Conservation (phyloP, 352 stramenopile species). For the Globisporangium nodosum region DNA sequence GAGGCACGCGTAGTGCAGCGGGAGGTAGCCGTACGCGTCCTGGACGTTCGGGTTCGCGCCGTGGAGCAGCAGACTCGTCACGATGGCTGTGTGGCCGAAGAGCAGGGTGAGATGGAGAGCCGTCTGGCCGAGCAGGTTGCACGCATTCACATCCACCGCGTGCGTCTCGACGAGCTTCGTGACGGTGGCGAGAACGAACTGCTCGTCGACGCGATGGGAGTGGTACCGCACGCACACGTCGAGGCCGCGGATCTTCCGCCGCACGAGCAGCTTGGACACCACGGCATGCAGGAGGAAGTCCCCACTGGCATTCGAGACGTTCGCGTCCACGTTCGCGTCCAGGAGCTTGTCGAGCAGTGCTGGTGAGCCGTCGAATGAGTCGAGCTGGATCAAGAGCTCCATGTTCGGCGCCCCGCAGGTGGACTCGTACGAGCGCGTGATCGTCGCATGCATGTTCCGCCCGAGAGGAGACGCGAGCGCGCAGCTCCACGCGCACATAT, state of each 20-base stretch:
- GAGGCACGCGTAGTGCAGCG: constrained; percentile 66
- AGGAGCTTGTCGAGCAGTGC: constrained; percentile 32
- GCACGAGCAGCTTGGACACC: constrained; percentile 45
- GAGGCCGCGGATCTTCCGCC: constrained; percentile 41
- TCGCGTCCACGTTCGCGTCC: constrained; percentile 34
- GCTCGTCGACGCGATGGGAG: constrained; percentile 22
- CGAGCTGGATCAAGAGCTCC: constrained; percentile 22
- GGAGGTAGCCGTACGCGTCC: constrained; percentile 44
- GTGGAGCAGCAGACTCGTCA: constrained; percentile 29
- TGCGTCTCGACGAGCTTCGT: constrained; percentile 27
- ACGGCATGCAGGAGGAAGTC: constrained; percentile 63
- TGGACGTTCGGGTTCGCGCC: constrained; percentile 58
- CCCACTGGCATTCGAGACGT: constrained; percentile 50
- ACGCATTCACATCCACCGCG: constrained; percentile 41
- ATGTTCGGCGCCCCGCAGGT: constrained; percentile 15
- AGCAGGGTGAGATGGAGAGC: constrained; percentile 61
- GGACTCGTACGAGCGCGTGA: constrained; percentile 13
- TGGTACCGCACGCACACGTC: constrained; percentile 59
- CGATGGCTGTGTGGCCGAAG: constrained; percentile 43
- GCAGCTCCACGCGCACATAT: constrained; percentile 58
- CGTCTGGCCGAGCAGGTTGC: constrained; percentile 58
- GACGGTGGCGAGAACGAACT: constrained; percentile 19
- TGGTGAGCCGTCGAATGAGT: constrained; percentile 30
- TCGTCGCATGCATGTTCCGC: constrained; percentile 8
- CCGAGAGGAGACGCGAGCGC: constrained; percentile 27